phyloP scores from a whole-genome alignment of 441 rosid species.

The Populus hybrid region DNA sequence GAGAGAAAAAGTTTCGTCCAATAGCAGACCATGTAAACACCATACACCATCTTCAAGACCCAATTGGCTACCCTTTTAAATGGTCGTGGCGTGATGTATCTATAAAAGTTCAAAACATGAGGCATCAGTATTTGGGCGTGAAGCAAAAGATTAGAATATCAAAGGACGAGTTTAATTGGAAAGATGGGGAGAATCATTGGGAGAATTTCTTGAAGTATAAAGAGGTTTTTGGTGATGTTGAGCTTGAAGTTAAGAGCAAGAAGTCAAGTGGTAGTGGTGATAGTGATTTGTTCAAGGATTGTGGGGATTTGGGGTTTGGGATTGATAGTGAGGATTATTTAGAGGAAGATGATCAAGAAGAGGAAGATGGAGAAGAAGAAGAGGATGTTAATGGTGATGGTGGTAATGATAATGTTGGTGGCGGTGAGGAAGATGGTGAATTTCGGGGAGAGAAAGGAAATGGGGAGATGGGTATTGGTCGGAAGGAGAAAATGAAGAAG shows the following conservation, averaged over 20 bases:
- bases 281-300: conserved; percentile 50
- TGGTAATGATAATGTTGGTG: conserved; percentile 4
- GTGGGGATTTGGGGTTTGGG: conserved; percentile 50
- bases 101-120: conserved; percentile 73
- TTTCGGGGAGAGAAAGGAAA: conserved; percentile 23
- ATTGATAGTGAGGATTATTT: conserved; percentile 53
- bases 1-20: conserved; percentile 74
- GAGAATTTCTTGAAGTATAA: conserved; percentile 67
- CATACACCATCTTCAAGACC: conserved; percentile 57
- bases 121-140: conserved; percentile 78
- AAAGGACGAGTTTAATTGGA: conserved; percentile 55
- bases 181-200: conserved; percentile 77
- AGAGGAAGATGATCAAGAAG: conserved; percentile 45
- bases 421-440: conserved; percentile 33
- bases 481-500: conserved; percentile 32
- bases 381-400: conserved; percentile 20
- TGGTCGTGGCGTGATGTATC: conserved; percentile 86
- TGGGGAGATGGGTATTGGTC: conserved; percentile 24
- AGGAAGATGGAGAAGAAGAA: conserved; percentile 32
- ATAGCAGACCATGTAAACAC: conserved; percentile 72
- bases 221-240: conserved; percentile 79
- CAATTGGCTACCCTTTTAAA: conserved; percentile 54
- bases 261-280: conserved; percentile 28
- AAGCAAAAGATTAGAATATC: conserved; percentile 71
- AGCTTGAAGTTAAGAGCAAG: conserved; percentile 57